These are phyloP conservation scores for Elongisporangium senticosum DNA, from an alignment of 352 stramenopile species.

Conservation along the genomic window DNA sequence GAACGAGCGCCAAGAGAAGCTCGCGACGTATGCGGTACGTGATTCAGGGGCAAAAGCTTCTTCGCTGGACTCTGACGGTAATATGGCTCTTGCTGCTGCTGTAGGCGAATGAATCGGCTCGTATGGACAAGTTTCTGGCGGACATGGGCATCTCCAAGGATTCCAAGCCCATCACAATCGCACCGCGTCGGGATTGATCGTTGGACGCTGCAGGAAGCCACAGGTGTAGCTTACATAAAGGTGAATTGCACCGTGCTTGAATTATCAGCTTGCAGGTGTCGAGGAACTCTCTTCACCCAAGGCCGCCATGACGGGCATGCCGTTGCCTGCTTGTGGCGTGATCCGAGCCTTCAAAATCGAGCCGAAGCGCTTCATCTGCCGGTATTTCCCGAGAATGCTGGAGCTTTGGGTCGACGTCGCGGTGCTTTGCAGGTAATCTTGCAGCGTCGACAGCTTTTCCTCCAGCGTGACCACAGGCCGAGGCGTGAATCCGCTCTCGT, in stretches of 20 bases:
- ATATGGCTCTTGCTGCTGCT: neutral
- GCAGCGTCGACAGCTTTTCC: slow-evolving; percentile 56
- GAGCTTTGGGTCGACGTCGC: slow-evolving; percentile 9
- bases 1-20: slow-evolving; percentile 33
- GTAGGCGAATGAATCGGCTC: slow-evolving; percentile 59
- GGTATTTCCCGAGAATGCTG: slow-evolving; percentile 44
- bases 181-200: slow-evolving; percentile 21
- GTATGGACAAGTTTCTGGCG: slow-evolving; percentile 74
- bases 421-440: slow-evolving; percentile 48
- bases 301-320: neutral
- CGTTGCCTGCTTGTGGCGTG: neutral
- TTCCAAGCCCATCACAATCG: slow-evolving; percentile 45
- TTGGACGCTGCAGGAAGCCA: neutral
- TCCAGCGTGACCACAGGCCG: slow-evolving; percentile 36
- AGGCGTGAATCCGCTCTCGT: slow-evolving; percentile 42
- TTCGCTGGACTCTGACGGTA: neutral
- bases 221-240: neutral
- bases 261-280: neutral
- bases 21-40: slow-evolving; percentile 31
- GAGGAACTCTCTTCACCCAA: neutral
- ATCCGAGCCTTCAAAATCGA: slow-evolving; percentile 56
- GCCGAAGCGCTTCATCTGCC: slow-evolving; percentile 59
- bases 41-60: too few relatives aligned
- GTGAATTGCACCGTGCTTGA: too few relatives aligned
- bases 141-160: slow-evolving; percentile 52